A percentile compares a stretch with the other conserved stretches of the same genome.
Conservation (phyloP, 768 basidiomycete species). For the Sutorius australiensis region DNA sequence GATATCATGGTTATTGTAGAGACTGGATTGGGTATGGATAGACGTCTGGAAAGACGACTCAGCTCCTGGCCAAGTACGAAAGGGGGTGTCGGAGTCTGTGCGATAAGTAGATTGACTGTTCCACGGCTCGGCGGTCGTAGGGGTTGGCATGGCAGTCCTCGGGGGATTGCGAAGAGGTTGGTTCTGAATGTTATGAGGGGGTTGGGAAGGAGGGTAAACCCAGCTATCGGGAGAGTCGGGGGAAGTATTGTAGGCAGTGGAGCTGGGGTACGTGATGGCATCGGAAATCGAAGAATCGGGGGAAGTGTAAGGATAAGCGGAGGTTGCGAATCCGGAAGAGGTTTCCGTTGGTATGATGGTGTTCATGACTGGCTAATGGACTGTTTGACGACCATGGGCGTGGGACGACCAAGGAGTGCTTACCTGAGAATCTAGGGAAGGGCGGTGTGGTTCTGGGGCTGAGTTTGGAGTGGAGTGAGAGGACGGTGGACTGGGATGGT, state of each 20-base stretch:
- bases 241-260: constrained; percentile 40
- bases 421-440: constrained; percentile 45
- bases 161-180: constrained; percentile 43
- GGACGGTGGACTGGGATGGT: constrained; percentile 45
- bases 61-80: constrained; percentile 48
- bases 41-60: constrained; percentile 37
- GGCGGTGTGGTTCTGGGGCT: constrained; percentile 35
- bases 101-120: constrained; percentile 24
- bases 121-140: constrained; percentile 21
- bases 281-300: constrained; percentile 40
- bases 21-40: constrained; percentile 18
- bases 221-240: constrained; percentile 49
- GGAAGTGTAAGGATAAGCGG: constrained; percentile 45
- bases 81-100: constrained; percentile 36
- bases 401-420: neutral
- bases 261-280: constrained; percentile 38
- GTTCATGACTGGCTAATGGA: constrained; percentile 30
- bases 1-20: constrained; percentile 31
- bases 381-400: neutral
- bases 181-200: constrained; percentile 41
- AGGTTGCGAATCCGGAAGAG: constrained; percentile 38
- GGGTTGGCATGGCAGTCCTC: constrained; percentile 20
- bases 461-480: constrained; percentile 47
- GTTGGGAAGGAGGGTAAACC: constrained; percentile 45
- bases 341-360: constrained; percentile 37